Evolutionary conservation across 2,329 filamentous ascomycete genomes (phyloP).

Genomic region (Phaeosphaeriaceae sp.): DNA sequence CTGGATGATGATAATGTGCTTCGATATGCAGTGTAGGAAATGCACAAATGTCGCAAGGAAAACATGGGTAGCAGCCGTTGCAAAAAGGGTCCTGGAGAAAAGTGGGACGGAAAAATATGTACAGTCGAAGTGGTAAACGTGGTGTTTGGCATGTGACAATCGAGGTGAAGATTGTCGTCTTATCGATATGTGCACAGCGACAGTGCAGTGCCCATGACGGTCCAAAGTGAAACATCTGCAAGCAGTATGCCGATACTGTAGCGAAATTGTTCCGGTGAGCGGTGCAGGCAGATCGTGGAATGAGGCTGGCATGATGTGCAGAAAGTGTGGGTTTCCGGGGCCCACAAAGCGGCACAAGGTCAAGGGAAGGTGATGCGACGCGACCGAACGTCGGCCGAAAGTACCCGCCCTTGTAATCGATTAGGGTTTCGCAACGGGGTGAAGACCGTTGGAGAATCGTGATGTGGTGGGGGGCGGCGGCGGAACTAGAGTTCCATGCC

Average conservation of each 20-base stretch:
- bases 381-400: not conserved
- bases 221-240: not conserved
- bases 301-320: not conserved
- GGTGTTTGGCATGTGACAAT: not conserved
- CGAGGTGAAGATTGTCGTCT: not conserved
- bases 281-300: not conserved
- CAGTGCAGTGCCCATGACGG: not conserved
- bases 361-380: not conserved
- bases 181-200: not conserved
- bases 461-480: not conserved
- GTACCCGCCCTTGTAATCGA: not conserved
- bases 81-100: not conserved
- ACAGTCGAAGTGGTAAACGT: not conserved
- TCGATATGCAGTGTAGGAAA: not conserved
- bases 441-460: too few relatives aligned
- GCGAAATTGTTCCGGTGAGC: conserved; percentile 2
- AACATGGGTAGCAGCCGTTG: not conserved
- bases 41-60: not conserved
- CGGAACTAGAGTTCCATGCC: conserved; percentile 65
- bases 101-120: conserved; percentile 6
- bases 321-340: not conserved
- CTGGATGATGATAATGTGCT: conserved; percentile 1
- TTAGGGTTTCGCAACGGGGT: not conserved
- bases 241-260: not conserved
- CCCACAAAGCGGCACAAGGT: not conserved